These are phyloP conservation scores for Sordaria brevicollis DNA, from an alignment of 495 filamentous ascomycete genomes.

Conservation along the genomic window DNA sequence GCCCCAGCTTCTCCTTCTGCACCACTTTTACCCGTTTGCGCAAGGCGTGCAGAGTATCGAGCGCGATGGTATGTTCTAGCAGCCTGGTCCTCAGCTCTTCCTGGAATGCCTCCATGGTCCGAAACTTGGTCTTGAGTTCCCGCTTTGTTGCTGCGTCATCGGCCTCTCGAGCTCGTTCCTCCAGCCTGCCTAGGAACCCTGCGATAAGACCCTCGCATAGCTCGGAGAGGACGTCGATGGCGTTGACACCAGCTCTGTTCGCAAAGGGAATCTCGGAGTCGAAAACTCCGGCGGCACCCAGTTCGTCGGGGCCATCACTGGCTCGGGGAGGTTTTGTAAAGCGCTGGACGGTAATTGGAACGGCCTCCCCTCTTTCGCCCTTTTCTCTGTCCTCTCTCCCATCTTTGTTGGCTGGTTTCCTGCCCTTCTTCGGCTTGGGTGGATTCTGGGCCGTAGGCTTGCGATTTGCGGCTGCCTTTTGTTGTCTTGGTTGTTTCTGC, in stretches of 20 bases:
- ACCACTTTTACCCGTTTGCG: slow-evolving; percentile 50
- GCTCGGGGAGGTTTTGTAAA: slow-evolving; percentile 25
- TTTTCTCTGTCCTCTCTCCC: slow-evolving; percentile 15
- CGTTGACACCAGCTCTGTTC: slow-evolving; percentile 55
- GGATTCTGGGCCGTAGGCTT: slow-evolving; percentile 7
- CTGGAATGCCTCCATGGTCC: slow-evolving; percentile 57
- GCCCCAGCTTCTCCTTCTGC: slow-evolving; percentile 53
- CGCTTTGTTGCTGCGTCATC: slow-evolving; percentile 32
- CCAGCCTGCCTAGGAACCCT: slow-evolving; percentile 34
- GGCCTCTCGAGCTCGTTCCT: slow-evolving; percentile 25
- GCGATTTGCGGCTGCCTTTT: slow-evolving; percentile 12
- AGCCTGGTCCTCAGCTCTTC: slow-evolving; percentile 56
- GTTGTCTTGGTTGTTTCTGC: neutral
- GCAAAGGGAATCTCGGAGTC: slow-evolving; percentile 38
- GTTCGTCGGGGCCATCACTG: slow-evolving; percentile 16
- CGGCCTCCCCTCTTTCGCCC: slow-evolving; percentile 10
- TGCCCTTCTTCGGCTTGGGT: slow-evolving; percentile 4
- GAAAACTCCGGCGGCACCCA: slow-evolving; percentile 18
- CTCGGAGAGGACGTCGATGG: slow-evolving; percentile 58
- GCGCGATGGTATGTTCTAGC: slow-evolving; percentile 46
- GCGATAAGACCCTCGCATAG: slow-evolving; percentile 60
- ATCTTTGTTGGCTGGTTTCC: neutral
- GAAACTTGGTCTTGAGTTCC: slow-evolving; percentile 50
- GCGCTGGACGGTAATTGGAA: slow-evolving; percentile 37
- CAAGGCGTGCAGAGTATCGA: slow-evolving; percentile 57